Evolutionary conservation across 805 yeast genomes (phyloP).

Genomic region (Tetrapisispora fleetii): DNA sequence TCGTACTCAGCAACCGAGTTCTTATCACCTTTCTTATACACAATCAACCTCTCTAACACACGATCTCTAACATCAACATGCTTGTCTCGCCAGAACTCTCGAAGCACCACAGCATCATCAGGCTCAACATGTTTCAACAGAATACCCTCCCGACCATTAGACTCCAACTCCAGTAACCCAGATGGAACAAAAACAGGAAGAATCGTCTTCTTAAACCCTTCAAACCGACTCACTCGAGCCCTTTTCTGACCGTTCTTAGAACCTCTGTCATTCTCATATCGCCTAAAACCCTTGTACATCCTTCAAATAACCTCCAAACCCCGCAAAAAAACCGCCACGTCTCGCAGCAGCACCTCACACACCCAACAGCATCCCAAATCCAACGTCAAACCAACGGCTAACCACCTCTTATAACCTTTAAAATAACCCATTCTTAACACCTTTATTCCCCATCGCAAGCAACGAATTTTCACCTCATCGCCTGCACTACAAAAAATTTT

Average conservation of each 20-base stretch:
- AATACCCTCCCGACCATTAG: slow-evolving; percentile 28
- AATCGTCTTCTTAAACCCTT: slow-evolving; percentile 2
- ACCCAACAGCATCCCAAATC: too few species aligned
- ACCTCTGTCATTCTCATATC: too few species aligned
- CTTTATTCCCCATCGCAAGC: neutral
- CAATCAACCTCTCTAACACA: slow-evolving; percentile 20
- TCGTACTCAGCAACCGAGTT: slow-evolving; percentile 16
- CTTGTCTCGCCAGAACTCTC: slow-evolving; percentile 9
- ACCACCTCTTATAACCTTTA: too few species aligned
- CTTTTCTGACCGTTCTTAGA: neutral
- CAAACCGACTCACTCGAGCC: neutral
- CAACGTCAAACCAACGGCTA: neutral
- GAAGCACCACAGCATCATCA: slow-evolving; percentile 24
- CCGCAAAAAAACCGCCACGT: too few species aligned
- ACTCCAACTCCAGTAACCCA: slow-evolving; percentile 35
- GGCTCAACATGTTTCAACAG: slow-evolving; percentile 34
- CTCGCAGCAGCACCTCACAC: too few species aligned
- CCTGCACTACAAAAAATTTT: neutral
- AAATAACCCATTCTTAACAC: neutral
- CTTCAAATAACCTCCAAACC: too few species aligned
- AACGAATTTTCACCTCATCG: neutral
- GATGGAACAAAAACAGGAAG: slow-evolving; percentile 32
- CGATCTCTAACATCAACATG: slow-evolving; percentile 15
- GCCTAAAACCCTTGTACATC: too few species aligned
- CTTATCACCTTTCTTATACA: slow-evolving; percentile 24